A percentile compares a stretch with the other conserved stretches of the same genome.
These are phyloP conservation scores for Massarina eburnea DNA, from an alignment of 2,329 filamentous ascomycete species.

Conservation along the genomic window DNA sequence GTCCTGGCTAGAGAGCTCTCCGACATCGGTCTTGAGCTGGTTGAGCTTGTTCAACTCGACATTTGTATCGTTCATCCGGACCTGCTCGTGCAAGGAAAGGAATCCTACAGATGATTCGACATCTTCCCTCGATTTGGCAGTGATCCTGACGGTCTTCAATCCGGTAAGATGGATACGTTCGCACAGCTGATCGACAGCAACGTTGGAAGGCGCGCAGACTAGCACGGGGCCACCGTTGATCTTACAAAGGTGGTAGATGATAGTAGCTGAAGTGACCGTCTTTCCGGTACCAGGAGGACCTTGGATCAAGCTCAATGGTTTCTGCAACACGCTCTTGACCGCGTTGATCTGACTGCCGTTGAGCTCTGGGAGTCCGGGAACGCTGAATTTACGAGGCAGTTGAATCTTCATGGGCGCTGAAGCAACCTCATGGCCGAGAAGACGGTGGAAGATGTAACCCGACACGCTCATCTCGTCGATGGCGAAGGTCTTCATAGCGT, in stretches of 20 bases:
- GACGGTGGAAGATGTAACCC: slow-evolving; percentile 96
- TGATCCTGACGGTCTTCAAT: slow-evolving; percentile 93
- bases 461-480: slow-evolving; percentile 98
- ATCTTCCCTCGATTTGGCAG: slow-evolving; percentile 98
- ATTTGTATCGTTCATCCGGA: slow-evolving; percentile 96
- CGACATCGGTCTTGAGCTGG: slow-evolving; percentile 86
- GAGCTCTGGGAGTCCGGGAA: slow-evolving; percentile 88
- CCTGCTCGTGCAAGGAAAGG: slow-evolving; percentile 92
- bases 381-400: slow-evolving; percentile 95
- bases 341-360: slow-evolving; percentile 96
- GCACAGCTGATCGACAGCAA: slow-evolving; percentile 96
- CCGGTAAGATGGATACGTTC: slow-evolving; percentile 94
- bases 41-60: slow-evolving; percentile 89
- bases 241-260: slow-evolving; percentile 97
- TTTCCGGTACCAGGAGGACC: slow-evolving; percentile 97
- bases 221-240: slow-evolving; percentile 93
- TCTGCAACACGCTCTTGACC: slow-evolving; percentile 91
- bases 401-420: slow-evolving; percentile 94
- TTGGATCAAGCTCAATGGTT: slow-evolving; percentile 92
- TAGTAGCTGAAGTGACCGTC: slow-evolving; percentile 96
- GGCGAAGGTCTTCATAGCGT: slow-evolving; percentile 98
- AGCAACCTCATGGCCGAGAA: slow-evolving; percentile 92
- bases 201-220: slow-evolving; percentile 96
- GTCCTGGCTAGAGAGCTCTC: slow-evolving; percentile 90
- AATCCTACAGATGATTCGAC: slow-evolving; percentile 98